Percentiles rank a stretch among this genome's conserved stretches.
These are phyloP conservation scores for Erigeron canadensis DNA, from an alignment of 129 eudicot genomes.

Conservation along the genomic window DNA sequence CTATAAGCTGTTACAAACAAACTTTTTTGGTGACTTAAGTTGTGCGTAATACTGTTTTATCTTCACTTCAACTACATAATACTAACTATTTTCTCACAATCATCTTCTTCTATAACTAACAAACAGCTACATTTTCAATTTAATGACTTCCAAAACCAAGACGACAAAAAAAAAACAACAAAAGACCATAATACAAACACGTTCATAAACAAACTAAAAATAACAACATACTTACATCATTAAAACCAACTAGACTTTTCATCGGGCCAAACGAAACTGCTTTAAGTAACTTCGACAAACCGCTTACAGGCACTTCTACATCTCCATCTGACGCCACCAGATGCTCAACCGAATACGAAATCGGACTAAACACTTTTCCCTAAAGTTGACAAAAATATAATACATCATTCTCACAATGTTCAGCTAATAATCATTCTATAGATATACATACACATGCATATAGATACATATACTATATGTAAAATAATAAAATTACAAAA, in stretches of 20 bases:
- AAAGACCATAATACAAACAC: neutral
- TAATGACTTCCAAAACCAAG: neutral
- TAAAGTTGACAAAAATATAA: constrained; percentile 14
- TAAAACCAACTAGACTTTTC: constrained; percentile 51
- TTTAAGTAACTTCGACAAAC: constrained; percentile 31
- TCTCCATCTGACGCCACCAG: constrained; percentile 31
- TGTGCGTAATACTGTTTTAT: neutral
- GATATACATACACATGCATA: no score
- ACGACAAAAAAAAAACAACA: neutral
- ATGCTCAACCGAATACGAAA: constrained; percentile 56
- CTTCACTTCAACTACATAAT: neutral
- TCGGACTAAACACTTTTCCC: constrained; percentile 80
- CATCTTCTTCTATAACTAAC: constrained; percentile 3
- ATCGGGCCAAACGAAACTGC: constrained; percentile 49
- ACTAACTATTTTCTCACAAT: neutral
- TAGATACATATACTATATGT: no score
- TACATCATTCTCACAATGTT: constrained; percentile 4
- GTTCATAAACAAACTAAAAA: neutral
- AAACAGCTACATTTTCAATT: constrained; percentile 3
- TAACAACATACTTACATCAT: constrained; percentile 47
- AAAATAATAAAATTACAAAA: neutral
- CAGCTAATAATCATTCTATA: neutral
- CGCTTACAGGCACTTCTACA: constrained; percentile 31
- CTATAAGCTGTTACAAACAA: neutral
- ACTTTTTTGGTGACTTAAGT: no score